Evolutionary conservation across 2,329 filamentous ascomycete genomes (phyloP).

Genomic region (Claviceps pusilla): DNA sequence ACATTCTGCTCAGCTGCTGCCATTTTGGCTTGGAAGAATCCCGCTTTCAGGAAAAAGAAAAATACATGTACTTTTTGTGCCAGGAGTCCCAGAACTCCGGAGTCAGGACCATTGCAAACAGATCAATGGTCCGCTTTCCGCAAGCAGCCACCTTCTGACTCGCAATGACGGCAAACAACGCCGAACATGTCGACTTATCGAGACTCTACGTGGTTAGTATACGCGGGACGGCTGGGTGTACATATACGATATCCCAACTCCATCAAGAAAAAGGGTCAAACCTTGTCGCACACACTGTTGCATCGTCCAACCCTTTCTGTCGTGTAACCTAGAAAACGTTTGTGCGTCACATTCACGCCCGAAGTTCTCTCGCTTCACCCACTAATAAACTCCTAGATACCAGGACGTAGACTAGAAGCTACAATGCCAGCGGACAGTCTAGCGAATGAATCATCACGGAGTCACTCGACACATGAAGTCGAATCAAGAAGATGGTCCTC

Average conservation of each 20-base stretch:
- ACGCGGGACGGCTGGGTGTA: neutral
- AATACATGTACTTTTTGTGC: neutral
- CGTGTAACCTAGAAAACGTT: neutral
- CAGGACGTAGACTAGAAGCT: neutral
- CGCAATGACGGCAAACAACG: neutral
- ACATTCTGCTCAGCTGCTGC: neutral
- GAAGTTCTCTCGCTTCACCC: neutral
- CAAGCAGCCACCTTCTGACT: neutral
- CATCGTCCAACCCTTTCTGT: neutral
- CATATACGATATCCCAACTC: neutral
- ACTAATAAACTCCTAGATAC: neutral
- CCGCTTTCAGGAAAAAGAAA: neutral
- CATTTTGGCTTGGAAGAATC: neutral
- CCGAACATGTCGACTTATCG: neutral
- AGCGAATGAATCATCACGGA: neutral
- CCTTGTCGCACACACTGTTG: neutral
- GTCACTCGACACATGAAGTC: neutral
- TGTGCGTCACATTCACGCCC: neutral
- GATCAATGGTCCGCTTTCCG: neutral
- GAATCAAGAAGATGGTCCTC: neutral
- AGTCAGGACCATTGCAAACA: neutral
- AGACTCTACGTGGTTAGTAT: neutral
- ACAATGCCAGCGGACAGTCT: neutral
- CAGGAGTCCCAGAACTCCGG: neutral
- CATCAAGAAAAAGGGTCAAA: neutral